A percentile compares a stretch with the other conserved stretches of the same genome.
Evolutionary conservation across 805 yeast species (phyloP).

Genomic region (Nakazawaea siamensis): DNA sequence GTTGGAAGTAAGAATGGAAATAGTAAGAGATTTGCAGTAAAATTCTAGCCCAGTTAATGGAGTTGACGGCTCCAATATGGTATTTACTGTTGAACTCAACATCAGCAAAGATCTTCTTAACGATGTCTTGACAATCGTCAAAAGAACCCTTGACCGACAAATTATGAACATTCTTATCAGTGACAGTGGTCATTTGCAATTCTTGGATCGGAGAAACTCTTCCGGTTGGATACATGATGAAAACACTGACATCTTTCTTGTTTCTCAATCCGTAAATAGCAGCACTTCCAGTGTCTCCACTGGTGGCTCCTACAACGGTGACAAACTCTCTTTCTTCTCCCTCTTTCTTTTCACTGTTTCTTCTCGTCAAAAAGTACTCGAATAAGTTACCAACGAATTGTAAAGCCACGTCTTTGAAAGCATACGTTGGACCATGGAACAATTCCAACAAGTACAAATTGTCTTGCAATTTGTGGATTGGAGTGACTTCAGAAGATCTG

Average conservation of each 20-base stretch:
- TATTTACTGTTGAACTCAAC: constrained; percentile 77
- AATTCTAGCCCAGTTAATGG: constrained; percentile 98
- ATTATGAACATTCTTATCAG: constrained; percentile 89
- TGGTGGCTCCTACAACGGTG: constrained; percentile 98
- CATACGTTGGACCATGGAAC: constrained; percentile 99
- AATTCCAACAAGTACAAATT: constrained; percentile 77
- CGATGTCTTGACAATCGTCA: constrained; percentile 97
- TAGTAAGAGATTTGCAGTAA: constrained; percentile 96
- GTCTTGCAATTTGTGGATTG: constrained; percentile 40
- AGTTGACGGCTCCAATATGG: constrained; percentile 96
- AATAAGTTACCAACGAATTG: constrained; percentile 97
- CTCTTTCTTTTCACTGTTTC: constrained; percentile 44
- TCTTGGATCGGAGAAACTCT: constrained; percentile 97
- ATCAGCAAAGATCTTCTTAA: constrained; percentile 89
- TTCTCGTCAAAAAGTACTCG: constrained; percentile 80
- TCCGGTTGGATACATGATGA: constrained; percentile 94
- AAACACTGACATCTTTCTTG: constrained; percentile 95
- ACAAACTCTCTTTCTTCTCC: constrained; percentile 60
- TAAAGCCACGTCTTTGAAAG: constrained; percentile 97
- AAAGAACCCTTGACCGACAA: constrained; percentile 92
- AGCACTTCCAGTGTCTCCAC: constrained; percentile 99
- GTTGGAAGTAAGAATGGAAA: constrained; percentile 83
- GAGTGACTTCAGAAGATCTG: constrained; percentile 84
- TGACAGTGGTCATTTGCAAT: constrained; percentile 96
- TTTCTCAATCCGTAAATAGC: constrained; percentile 97